Conservation (phyloP, 441 rosid genomes). For the Daphne laureola region DNA sequence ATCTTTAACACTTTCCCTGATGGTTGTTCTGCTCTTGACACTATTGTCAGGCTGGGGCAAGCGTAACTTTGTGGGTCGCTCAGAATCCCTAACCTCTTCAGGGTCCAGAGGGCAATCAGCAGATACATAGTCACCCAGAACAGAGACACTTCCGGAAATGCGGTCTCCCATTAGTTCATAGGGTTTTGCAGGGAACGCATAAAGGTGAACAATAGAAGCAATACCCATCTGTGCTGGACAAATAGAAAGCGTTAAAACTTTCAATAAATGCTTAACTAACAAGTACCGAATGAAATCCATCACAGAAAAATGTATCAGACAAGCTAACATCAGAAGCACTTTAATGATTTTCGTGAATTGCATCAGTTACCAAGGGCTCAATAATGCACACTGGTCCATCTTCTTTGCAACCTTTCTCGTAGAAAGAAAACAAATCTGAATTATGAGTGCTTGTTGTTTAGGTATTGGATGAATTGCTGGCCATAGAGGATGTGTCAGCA, state of each 20-base stretch:
- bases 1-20: conserved; percentile 89
- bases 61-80: conserved; percentile 92
- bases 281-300: too few relatives aligned
- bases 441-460: too few relatives aligned
- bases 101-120: conserved; percentile 94
- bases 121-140: conserved; percentile 97
- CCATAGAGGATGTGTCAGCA: too few relatives aligned
- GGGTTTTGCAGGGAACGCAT: conserved; percentile 93
- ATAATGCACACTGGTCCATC: too few relatives aligned
- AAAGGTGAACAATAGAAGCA: conserved; percentile 93
- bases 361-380: too few relatives aligned
- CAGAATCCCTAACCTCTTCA: conserved; percentile 96
- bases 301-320: too few relatives aligned
- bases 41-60: conserved; percentile 79
- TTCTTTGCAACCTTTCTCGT: too few relatives aligned
- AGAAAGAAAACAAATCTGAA: too few relatives aligned
- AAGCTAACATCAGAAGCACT: too few relatives aligned
- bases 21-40: conserved; percentile 77
- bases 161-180: conserved; percentile 89
- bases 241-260: conserved; percentile 37
- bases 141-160: conserved; percentile 68
- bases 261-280: neutral
- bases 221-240: conserved; percentile 96
- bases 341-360: too few relatives aligned
- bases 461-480: too few relatives aligned